Evolutionary conservation across 2,329 filamentous ascomycete genomes (phyloP), one percentile per base, ranked within the genome.

Genomic region (Camillea tinctor): DNA sequence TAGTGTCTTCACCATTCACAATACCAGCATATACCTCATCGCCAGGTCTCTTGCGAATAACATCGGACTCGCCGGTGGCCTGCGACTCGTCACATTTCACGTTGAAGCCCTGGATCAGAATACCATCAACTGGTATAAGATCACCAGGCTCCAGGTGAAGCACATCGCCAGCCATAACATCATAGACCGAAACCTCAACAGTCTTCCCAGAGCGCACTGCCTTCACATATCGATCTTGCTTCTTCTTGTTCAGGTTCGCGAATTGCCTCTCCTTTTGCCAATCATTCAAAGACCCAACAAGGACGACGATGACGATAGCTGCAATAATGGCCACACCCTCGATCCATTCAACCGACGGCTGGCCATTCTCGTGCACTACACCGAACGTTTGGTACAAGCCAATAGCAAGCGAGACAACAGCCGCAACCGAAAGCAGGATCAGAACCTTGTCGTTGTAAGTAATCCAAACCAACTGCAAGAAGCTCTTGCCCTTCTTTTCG

Each of bases 381-480:
- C 88, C 88, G 71, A 91, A 88, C 0, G 88, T 89, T 72, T 92
- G 88, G 72, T 92, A 93, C 0, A 93, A 79, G 53, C 90, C 90
- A 50, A 93, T 82, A 4, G 87, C 88, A 50, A 93, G 80, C 51
- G 90, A 92, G 54, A 93, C 85, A 44, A 86, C 80, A 3, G 90
- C 90, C 50, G 90, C 90, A 54, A 84, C 79, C 0, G 88, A 90
- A 57, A 92, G 79, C 5, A 92, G 78, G 60, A 92, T 89, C 52
- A 93, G 78, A 3, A 93, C 88, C 73, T 93, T 93, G 80, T 93
- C 90, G 75, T 93, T 91, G 73, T 92, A 92, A 0, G 90, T 91
- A 68, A 93, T 90, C 90, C 90, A 93, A 75, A 91, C 89, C 50
- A 93, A 79, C 70, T 90, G 79, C 51, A 91, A 78, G 49, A 93